These are phyloP conservation scores for Ganoderma multipileum DNA, from an alignment of 1,284 basidiomycete species.

Conservation along the genomic window DNA sequence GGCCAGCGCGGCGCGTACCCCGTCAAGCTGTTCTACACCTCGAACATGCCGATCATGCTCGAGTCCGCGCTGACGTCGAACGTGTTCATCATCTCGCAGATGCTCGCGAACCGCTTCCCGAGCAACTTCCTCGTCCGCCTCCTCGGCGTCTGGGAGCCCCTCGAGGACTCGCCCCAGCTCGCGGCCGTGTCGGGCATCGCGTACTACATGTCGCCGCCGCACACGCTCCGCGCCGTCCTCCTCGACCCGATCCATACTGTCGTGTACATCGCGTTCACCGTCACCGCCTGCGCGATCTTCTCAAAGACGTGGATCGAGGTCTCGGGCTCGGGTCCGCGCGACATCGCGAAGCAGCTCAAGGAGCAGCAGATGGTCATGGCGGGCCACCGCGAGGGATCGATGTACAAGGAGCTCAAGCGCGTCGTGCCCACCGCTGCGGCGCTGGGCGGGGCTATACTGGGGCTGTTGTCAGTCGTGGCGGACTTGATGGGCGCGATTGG, in stretches of 20 bases:
- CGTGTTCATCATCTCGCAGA: conserved; percentile 96
- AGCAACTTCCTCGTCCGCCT: conserved; percentile 89
- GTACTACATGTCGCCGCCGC: conserved; percentile 98
- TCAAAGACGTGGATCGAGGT: conserved; percentile 99
- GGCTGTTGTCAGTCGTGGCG: conserved; percentile 93
- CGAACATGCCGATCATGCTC: conserved; percentile 99
- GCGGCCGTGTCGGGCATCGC: conserved; percentile 92
- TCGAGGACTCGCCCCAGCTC: conserved; percentile 93
- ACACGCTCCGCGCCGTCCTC: conserved; percentile 87
- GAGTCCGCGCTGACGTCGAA: conserved; percentile 94
- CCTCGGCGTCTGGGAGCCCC: conserved; percentile 96
- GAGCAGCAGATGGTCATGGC: conserved; percentile 99
- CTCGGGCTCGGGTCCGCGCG: conserved; percentile 93
- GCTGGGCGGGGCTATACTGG: conserved; percentile 95
- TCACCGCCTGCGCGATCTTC: conserved; percentile 95
- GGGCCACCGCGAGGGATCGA: conserved; percentile 94
- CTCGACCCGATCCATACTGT: conserved; percentile 94
- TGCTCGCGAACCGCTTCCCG: conserved; percentile 93
- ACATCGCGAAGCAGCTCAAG: conserved; percentile 98
- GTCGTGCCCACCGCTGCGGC: conserved; percentile 98
- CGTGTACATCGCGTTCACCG: conserved; percentile 93
- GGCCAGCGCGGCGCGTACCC: conserved; percentile 96
- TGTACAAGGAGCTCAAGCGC: conserved; percentile 99
- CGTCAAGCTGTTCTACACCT: conserved; percentile 98
- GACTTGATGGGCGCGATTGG: conserved; percentile 97